Evolutionary conservation across 2,329 filamentous ascomycete species (phyloP).

Genomic region (Tothia fuscella): DNA sequence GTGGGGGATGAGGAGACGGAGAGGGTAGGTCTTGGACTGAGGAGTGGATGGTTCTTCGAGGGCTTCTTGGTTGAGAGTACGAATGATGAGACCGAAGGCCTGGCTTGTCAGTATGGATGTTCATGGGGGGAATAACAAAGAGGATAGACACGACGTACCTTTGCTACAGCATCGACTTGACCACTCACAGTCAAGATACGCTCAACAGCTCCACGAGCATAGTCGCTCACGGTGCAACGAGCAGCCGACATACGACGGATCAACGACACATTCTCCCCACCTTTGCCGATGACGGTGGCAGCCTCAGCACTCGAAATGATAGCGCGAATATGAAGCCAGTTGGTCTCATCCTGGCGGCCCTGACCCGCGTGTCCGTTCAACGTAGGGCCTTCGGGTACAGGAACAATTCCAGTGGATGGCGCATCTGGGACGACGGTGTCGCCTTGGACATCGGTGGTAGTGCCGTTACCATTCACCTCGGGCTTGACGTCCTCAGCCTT

Average conservation of each 20-base stretch:
- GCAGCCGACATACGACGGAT: slow-evolving; percentile 90
- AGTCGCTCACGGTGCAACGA: slow-evolving; percentile 98
- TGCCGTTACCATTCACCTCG: slow-evolving; percentile 28
- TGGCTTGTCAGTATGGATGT: slow-evolving; percentile 24
- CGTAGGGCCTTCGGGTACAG: slow-evolving; percentile 19
- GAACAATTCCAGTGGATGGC: slow-evolving; percentile 31
- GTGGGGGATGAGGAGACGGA: slow-evolving; percentile 88
- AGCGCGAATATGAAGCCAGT: slow-evolving; percentile 93
- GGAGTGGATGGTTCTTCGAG: slow-evolving; percentile 77
- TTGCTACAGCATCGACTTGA: slow-evolving; percentile 89
- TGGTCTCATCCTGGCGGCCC: slow-evolving; percentile 69
- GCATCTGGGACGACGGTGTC: slow-evolving; percentile 59
- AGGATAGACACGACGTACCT: slow-evolving; percentile 46
- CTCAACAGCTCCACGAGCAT: slow-evolving; percentile 91
- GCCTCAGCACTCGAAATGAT: slow-evolving; percentile 97
- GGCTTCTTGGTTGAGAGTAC: slow-evolving; percentile 94
- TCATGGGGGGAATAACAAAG: neutral
- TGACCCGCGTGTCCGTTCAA: slow-evolving; percentile 5
- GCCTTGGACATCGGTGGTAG: slow-evolving; percentile 51
- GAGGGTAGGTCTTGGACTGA: slow-evolving; percentile 93
- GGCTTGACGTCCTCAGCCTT: slow-evolving; percentile 17
- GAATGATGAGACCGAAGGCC: slow-evolving; percentile 96
- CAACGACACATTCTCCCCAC: slow-evolving; percentile 95
- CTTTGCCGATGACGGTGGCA: slow-evolving; percentile 96
- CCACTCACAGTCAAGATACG: slow-evolving; percentile 96